Evolutionary conservation across 1,284 basidiomycete genomes (phyloP).

Genomic region (Apiotrichum porosum): DNA sequence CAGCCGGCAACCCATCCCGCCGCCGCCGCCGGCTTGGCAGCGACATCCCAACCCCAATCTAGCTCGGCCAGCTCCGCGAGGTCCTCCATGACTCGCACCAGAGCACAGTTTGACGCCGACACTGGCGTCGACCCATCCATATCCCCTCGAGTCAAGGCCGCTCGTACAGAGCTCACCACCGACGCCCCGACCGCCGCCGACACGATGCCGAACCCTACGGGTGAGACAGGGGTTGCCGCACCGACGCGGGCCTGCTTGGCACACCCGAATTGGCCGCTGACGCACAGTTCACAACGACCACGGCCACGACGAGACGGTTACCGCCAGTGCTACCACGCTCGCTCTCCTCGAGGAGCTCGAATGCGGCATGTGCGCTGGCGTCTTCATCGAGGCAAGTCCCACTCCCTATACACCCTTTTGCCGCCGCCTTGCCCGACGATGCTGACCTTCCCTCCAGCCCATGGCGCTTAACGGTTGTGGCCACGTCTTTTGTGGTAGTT

Average conservation of each 20-base stretch:
- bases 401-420: not conserved
- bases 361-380: conserved; percentile 24
- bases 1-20: not conserved
- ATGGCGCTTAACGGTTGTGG: conserved; percentile 24
- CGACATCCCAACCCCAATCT: not conserved
- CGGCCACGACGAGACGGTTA: no score
- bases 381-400: conserved; percentile 19
- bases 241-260: no score
- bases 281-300: no score
- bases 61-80: not conserved
- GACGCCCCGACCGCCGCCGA: not conserved
- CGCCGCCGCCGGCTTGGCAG: not conserved
- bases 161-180: conserved; percentile 5
- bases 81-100: conserved; percentile 4
- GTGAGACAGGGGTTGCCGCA: not conserved
- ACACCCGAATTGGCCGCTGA: not conserved
- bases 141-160: conserved; percentile 8
- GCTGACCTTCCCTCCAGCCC: conserved; percentile 14
- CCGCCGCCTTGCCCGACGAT: no score
- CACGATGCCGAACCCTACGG: no score
- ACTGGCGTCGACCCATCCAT: not conserved
- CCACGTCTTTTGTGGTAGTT: conserved; percentile 23
- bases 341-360: conserved; percentile 20
- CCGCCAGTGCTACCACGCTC: not conserved
- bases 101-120: conserved; percentile 12